A percentile compares a stretch with the other conserved stretches of the same genome.
These are phyloP conservation scores for Senecio squalidus DNA, from an alignment of 140 eudicot genomes.

Conservation along the genomic window DNA sequence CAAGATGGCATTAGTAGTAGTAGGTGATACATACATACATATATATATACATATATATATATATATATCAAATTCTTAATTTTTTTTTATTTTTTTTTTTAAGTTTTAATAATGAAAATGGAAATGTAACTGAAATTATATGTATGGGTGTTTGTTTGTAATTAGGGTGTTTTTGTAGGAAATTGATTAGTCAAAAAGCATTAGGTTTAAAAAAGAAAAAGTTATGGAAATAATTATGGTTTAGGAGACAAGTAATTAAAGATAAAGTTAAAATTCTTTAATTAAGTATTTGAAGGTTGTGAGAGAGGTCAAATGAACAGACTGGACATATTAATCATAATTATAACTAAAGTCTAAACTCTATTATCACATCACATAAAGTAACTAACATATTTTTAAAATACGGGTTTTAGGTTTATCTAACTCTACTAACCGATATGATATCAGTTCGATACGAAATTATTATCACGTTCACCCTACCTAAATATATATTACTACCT, in stretches of 20 bases:
- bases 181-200: conserved; percentile 31
- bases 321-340: conserved; percentile 27
- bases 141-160: conserved; percentile 29
- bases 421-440: no score
- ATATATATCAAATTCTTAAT: no score
- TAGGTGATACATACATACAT: conserved; percentile 45
- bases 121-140: not conserved
- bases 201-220: conserved; percentile 13
- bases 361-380: not conserved
- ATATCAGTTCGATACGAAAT: no score
- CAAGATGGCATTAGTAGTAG: conserved; percentile 57
- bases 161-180: not conserved
- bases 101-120: conserved; percentile 7
- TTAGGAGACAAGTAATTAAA: conserved; percentile 25
- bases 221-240: no score
- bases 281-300: conserved; percentile 17
- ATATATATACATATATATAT: not conserved
- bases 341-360: not conserved
- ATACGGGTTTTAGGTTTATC: no score
- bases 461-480: no score
- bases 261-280: conserved; percentile 12
- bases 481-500: no score
- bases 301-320: conserved; percentile 55
- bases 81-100: not conserved
- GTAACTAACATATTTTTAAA: no score